These are phyloP conservation scores for Vishniacozyma victoriae DNA, from an alignment of 768 basidiomycete species.

Conservation along the genomic window DNA sequence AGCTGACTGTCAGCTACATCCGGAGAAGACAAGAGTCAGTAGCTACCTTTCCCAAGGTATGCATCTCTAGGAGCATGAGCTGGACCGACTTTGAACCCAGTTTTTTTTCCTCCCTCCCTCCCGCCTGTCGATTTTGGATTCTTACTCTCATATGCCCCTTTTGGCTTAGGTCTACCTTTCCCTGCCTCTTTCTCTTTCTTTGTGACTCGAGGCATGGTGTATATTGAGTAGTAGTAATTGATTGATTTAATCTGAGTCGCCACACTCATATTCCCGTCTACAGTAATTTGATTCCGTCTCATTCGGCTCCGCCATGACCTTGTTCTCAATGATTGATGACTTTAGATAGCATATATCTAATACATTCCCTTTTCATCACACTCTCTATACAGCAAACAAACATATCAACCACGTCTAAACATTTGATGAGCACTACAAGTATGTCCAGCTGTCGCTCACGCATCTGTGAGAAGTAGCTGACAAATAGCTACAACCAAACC, in stretches of 20 bases:
- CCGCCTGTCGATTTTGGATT: neutral
- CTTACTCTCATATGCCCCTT: neutral
- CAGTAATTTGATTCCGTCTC: neutral
- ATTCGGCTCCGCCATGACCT: too few species aligned
- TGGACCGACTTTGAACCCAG: slow-evolving; percentile 46
- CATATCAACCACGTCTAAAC: neutral
- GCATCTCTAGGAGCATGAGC: slow-evolving; percentile 44
- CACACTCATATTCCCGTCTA: too few species aligned
- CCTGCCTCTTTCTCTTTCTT: slow-evolving; percentile 30
- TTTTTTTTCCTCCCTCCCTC: slow-evolving; percentile 8
- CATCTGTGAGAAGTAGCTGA: neutral
- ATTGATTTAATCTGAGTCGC: slow-evolving; percentile 3
- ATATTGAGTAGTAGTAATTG: neutral
- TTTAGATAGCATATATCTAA: too few species aligned
- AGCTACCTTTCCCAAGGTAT: slow-evolving; percentile 47
- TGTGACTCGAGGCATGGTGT: slow-evolving; percentile 28
- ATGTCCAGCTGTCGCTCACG: slow-evolving; percentile 8
- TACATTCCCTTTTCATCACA: neutral
- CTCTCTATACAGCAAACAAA: neutral
- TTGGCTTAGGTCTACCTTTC: slow-evolving; percentile 5
- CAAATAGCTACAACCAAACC: neutral
- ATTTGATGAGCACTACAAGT: slow-evolving; percentile 48
- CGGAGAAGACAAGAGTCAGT: neutral
- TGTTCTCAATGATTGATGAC: neutral
- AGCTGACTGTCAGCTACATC: slow-evolving; percentile 19